These are phyloP conservation scores for Chaetomium sp. DNA, from an alignment of 2,329 filamentous ascomycete genomes.

Conservation along the genomic window DNA sequence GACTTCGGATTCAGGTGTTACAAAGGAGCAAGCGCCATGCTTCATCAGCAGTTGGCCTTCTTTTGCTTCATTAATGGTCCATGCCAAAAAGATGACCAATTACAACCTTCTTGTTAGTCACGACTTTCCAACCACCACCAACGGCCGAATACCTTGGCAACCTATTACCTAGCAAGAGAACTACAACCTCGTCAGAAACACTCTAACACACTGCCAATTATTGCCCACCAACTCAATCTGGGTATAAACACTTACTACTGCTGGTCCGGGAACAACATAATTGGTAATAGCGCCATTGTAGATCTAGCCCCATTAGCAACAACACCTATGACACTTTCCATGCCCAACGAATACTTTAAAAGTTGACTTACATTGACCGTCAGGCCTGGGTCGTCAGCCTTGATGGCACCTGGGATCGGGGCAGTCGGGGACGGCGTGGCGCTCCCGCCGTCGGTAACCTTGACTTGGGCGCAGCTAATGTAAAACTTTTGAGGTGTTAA, in stretches of 20 bases:
- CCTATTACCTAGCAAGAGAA: background rate
- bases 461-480: conserved; percentile 38
- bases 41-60: too few species aligned
- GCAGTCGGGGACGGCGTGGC: conserved; percentile 28
- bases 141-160: too few species aligned
- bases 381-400: conserved; percentile 38
- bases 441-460: conserved; percentile 36
- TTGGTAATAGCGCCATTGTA: conserved; percentile 10
- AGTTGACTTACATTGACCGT: conserved; percentile 35
- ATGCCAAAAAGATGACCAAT: too few species aligned
- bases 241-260: conserved; percentile 8
- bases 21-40: too few species aligned
- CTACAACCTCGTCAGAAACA: background rate
- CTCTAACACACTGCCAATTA: background rate
- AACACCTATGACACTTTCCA: background rate
- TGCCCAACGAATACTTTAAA: background rate
- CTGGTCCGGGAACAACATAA: conserved; percentile 14
- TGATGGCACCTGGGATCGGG: conserved; percentile 38
- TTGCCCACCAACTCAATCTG: background rate
- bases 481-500: conserved; percentile 37
- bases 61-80: too few species aligned
- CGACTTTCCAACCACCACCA: too few species aligned
- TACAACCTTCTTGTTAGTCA: too few species aligned
- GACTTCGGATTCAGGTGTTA: too few species aligned
- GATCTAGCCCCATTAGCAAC: conserved; percentile 4